Evolutionary conservation across 257 asterid genomes (phyloP).

Genomic region (Jacaranda copaia): DNA sequence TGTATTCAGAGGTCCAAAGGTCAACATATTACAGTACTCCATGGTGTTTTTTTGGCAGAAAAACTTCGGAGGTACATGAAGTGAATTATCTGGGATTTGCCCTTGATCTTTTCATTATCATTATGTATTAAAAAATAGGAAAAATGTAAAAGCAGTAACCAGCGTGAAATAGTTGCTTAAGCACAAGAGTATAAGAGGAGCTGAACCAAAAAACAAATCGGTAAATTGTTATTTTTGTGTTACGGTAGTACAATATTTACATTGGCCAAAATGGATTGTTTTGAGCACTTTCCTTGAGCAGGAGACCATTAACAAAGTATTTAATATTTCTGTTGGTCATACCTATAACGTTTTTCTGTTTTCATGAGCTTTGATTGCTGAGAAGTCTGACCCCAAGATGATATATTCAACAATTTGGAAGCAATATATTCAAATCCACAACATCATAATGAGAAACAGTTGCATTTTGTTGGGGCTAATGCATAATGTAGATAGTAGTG

Average conservation of each 20-base stretch:
- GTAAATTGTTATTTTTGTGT: neutral
- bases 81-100: neutral
- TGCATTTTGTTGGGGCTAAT: neutral
- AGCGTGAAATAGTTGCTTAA: neutral
- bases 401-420: neutral
- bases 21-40: slow-evolving; percentile 52
- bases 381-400: neutral
- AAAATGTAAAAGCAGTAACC: neutral
- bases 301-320: neutral
- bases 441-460: neutral
- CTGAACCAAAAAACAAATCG: neutral
- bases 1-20: slow-evolving; percentile 44
- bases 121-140: neutral
- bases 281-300: neutral
- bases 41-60: slow-evolving; percentile 52
- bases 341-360: neutral
- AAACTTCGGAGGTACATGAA: slow-evolving; percentile 41
- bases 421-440: neutral
- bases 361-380: neutral
- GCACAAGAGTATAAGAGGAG: neutral
- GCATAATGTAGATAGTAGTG: no score
- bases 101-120: neutral
- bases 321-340: neutral
- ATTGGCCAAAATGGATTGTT: neutral
- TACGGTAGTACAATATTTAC: neutral